These are phyloP conservation scores for Trichoderma semiorbis DNA, from an alignment of 2,329 filamentous ascomycete genomes.

Conservation along the genomic window DNA sequence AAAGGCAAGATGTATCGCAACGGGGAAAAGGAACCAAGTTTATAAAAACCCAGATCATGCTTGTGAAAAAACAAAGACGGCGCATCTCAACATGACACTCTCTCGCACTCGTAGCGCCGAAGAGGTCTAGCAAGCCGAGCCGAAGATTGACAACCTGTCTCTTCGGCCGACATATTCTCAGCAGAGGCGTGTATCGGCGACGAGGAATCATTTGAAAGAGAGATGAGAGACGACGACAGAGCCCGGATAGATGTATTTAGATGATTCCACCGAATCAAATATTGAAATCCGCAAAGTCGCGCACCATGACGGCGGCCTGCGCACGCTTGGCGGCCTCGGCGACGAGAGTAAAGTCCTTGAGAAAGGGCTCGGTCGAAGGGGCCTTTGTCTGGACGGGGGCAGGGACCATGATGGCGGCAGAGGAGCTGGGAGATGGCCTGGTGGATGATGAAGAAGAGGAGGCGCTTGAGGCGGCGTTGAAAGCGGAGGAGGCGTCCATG, in stretches of 20 bases:
- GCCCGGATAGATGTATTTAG: slow-evolving; percentile 25
- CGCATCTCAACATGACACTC: background rate
- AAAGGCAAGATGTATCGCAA: background rate
- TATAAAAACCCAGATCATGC: background rate
- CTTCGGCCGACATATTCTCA: background rate
- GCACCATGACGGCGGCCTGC: slow-evolving; percentile 82
- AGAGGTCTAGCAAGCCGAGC: background rate
- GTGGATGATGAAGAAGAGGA: slow-evolving; percentile 2
- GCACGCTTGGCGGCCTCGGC: slow-evolving; percentile 92
- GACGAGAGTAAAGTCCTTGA: slow-evolving; percentile 79
- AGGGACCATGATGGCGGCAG: slow-evolving; percentile 19
- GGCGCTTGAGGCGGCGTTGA: background rate
- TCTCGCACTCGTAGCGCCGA: background rate
- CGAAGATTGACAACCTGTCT: background rate
- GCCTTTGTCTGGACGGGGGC: slow-evolving; percentile 29
- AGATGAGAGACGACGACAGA: background rate
- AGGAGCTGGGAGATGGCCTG: slow-evolving; percentile 3
- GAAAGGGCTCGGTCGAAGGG: slow-evolving; percentile 55
- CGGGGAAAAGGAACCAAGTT: background rate
- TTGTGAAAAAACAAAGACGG: background rate
- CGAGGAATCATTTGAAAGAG: background rate
- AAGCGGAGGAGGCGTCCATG: slow-evolving; percentile 8
- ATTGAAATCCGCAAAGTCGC: slow-evolving; percentile 75
- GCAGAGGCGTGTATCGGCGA: background rate
- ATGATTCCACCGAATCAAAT: slow-evolving; percentile 33